Conservation (phyloP, 768 basidiomycete species). For the Tulasnella calospora region DNA sequence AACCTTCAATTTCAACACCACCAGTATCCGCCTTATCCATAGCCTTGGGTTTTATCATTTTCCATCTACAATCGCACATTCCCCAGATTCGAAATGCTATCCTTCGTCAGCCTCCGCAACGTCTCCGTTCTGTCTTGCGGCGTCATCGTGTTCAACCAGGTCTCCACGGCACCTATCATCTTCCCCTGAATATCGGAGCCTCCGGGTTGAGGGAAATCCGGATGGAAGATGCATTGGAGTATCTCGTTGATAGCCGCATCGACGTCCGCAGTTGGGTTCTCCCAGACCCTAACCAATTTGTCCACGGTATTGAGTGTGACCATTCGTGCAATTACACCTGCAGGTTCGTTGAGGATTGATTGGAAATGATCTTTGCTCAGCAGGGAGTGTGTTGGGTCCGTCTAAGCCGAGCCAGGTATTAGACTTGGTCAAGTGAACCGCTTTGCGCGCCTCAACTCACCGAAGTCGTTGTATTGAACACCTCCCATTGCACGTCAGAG, state of each 20-base stretch:
- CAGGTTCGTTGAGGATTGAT: slow-evolving; percentile 67
- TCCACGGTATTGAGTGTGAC: slow-evolving; percentile 50
- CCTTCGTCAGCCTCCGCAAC: slow-evolving; percentile 14
- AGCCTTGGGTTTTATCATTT: background rate
- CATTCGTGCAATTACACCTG: slow-evolving; percentile 64
- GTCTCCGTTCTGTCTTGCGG: background rate
- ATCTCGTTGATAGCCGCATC: slow-evolving; percentile 5
- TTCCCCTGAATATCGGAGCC: background rate
- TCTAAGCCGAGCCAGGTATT: background rate
- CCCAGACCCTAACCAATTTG: slow-evolving; percentile 6
- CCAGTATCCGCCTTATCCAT: background rate
- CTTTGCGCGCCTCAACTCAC: background rate
- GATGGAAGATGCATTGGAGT: slow-evolving; percentile 19
- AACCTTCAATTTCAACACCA: background rate
- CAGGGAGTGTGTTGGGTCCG: slow-evolving; percentile 22
- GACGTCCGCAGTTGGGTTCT: slow-evolving; percentile 9
- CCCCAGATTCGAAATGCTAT: background rate
- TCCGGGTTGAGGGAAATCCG: slow-evolving; percentile 5
- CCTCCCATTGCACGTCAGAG: slow-evolving; percentile 16
- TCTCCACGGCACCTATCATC: slow-evolving; percentile 9
- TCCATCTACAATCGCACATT: slow-evolving; percentile 19
- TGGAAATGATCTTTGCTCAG: slow-evolving; percentile 59
- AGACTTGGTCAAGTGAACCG: background rate
- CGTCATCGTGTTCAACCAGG: slow-evolving; percentile 9
- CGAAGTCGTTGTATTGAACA: slow-evolving; percentile 13